Percentiles rank a stretch among this genome's conserved stretches.
Evolutionary conservation across 1,284 basidiomycete species (phyloP).

Genomic region (Tilletia setariae): DNA sequence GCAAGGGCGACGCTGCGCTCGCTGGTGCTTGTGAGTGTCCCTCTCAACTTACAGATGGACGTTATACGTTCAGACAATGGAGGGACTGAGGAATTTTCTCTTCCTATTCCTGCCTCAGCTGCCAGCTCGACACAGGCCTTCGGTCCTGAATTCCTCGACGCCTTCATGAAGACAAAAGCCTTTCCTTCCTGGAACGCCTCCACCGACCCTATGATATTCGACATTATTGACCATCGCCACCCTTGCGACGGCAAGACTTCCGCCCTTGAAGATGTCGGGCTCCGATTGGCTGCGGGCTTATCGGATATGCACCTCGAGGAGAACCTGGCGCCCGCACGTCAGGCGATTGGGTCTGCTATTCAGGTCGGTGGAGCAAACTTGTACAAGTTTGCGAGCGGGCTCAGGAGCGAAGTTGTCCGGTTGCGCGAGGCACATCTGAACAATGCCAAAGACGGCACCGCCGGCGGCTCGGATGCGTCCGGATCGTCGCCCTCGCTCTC

Average conservation of each 20-base stretch:
- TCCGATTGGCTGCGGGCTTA: slow-evolving; percentile 45
- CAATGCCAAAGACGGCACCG: background rate
- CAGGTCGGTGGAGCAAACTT: slow-evolving; percentile 42
- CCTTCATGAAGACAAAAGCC: slow-evolving; percentile 39
- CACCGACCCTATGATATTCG: slow-evolving; percentile 49
- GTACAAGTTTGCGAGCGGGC: slow-evolving; percentile 40
- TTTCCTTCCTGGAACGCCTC: slow-evolving; percentile 38
- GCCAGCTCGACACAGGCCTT: slow-evolving; percentile 25
- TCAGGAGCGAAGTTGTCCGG: slow-evolving; percentile 43
- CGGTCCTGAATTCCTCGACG: slow-evolving; percentile 42
- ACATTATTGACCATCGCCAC: slow-evolving; percentile 47
- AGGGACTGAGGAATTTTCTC: no score
- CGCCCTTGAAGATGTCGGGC: slow-evolving; percentile 46
- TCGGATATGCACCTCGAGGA: slow-evolving; percentile 50
- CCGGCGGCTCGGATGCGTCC: background rate
- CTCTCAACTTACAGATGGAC: background rate
- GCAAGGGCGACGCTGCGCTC: slow-evolving; percentile 14
- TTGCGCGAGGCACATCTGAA: slow-evolving; percentile 16
- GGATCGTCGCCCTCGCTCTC: no score
- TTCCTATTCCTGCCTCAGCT: background rate
- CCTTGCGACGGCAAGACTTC: slow-evolving; percentile 50
- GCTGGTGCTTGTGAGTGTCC: slow-evolving; percentile 15
- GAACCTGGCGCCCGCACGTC: slow-evolving; percentile 47
- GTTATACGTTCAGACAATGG: background rate
- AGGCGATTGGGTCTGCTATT: slow-evolving; percentile 45